Conservation (phyloP, 2,329 filamentous ascomycete species). For the Pseudophaeomoniella oleicola region DNA sequence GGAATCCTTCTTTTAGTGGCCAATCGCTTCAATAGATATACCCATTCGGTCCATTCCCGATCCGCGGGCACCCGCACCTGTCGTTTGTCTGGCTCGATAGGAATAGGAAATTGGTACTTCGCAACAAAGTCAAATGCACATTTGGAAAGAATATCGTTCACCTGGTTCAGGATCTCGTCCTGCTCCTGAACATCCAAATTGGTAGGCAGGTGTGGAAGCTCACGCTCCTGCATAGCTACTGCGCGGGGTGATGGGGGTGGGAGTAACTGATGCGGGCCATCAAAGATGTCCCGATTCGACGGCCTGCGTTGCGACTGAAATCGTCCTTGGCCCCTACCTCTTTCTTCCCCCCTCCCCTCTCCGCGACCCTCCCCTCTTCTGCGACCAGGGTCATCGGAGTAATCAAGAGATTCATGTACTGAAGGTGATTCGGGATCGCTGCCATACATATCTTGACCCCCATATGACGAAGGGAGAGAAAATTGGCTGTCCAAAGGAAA, state of each 20-base stretch:
- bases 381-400: neutral
- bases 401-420: neutral
- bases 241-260: constrained; percentile 57
- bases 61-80: constrained; percentile 60
- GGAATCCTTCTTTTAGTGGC: constrained; percentile 78
- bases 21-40: constrained; percentile 70
- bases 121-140: constrained; percentile 85
- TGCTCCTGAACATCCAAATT: constrained; percentile 74
- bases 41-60: constrained; percentile 85
- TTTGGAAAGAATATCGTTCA: constrained; percentile 72
- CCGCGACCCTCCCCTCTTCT: neutral
- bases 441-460: neutral
- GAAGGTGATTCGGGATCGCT: neutral
- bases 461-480: neutral
- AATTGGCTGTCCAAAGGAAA: neutral
- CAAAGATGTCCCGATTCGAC: constrained; percentile 77
- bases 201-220: constrained; percentile 68
- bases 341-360: neutral
- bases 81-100: constrained; percentile 67
- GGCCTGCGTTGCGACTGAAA: constrained; percentile 46
- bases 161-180: constrained; percentile 62
- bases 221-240: constrained; percentile 62
- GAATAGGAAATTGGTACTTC: constrained; percentile 82
- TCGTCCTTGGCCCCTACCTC: neutral
- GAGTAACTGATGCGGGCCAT: constrained; percentile 71